Evolutionary conservation across 2,329 filamentous ascomycete genomes (phyloP), one percentile per base, ranked within the genome.

Genomic region (Alternaria incomplexa): DNA sequence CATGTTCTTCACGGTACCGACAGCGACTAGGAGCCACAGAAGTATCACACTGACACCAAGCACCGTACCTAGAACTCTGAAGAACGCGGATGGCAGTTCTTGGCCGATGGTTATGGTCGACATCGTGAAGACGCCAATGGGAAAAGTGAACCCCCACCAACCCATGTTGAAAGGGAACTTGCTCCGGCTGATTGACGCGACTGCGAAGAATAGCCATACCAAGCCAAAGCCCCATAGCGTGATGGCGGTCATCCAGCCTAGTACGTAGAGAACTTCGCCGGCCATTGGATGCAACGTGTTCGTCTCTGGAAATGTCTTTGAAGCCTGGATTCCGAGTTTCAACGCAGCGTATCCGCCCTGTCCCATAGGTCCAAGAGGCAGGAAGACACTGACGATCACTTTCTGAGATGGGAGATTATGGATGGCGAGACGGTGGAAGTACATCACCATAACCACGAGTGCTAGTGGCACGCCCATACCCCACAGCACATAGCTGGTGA

Each of bases 351-450:
- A 91, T 5, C 87, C 88, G 15, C 89, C 89, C 70, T 90, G 88
- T 0, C 89, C 89, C 5, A 91, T 80, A 0, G 89, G 89, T 0
- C 90, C 89, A 0, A 91, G 81, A 1, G 90, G 89, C 0, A 92
- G 80, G 69, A 92, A 90, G 5, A 88, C 85, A 12, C 86, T 89
- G 23, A 91, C 89, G 53, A 91, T 90, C 58, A 88, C 86, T 73
- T 91, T 90, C 54, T 86, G 83, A 0, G 88, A 85, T 0, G 89
- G 89, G 8, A 91, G 83, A 25, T 88, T 87, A 77, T 91, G 85
- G 8, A 91, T 78, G 2, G 87, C 87, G 5, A 93, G 81, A n/a
- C 90, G 87, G 69, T 90, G 87, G 73, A 91, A 91, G 79, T 92
- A 92, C 9, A 92, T 85, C 1, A 86, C 86, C 50, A 91, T 79